phyloP scores from a whole-genome alignment of 176 grass and related monocot species.

The Phragmites australis region DNA sequence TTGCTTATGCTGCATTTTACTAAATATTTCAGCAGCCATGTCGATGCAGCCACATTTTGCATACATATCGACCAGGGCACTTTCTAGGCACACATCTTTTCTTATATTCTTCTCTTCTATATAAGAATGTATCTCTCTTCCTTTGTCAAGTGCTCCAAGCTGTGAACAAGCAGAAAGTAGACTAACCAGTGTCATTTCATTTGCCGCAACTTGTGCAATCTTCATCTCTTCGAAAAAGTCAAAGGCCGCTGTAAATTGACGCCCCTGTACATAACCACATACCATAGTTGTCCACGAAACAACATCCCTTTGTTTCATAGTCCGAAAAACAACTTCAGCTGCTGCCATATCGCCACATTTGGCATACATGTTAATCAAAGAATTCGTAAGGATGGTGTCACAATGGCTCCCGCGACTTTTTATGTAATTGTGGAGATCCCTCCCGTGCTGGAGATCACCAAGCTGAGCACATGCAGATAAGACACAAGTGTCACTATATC shows the following conservation, averaged over 20 bases:
- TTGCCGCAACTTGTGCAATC: constrained; percentile 41
- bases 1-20: constrained; percentile 50
- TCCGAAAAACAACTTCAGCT: constrained; percentile 54
- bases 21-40: constrained; percentile 60
- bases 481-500: constrained; percentile 61
- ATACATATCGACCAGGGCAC: constrained; percentile 87
- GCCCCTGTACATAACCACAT: constrained; percentile 66
- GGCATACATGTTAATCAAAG: constrained; percentile 84
- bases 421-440: constrained; percentile 51
- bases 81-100: constrained; percentile 59
- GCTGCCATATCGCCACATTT: constrained; percentile 70
- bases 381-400: constrained; percentile 64
- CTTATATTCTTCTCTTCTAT: constrained; percentile 66
- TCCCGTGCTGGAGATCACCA: constrained; percentile 60
- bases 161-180: constrained; percentile 77
- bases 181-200: constrained; percentile 78
- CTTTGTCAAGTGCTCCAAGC: constrained; percentile 73
- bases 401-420: constrained; percentile 30
- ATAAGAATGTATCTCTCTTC: constrained; percentile 64
- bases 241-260: constrained; percentile 53
- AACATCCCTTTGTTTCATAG: constrained; percentile 58
- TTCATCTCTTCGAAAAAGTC: constrained; percentile 78
- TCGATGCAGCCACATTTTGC: constrained; percentile 76
- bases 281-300: constrained; percentile 85
- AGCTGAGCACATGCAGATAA: constrained; percentile 74